These are phyloP conservation scores for Puccinellia tenuiflora DNA, from an alignment of 176 grass and related monocot genomes.

Conservation along the genomic window DNA sequence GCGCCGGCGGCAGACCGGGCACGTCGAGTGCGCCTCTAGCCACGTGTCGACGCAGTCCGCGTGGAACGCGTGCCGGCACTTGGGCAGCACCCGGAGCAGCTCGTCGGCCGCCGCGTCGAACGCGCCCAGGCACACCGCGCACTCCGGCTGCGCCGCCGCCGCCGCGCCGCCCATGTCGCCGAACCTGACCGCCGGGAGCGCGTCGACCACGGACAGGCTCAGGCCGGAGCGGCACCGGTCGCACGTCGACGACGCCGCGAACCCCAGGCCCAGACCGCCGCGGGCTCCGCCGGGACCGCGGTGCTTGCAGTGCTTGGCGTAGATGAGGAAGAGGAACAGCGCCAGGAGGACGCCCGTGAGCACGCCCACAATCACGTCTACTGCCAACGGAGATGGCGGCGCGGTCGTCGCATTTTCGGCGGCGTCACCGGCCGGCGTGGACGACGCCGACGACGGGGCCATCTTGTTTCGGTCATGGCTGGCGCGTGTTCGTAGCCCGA, in stretches of 20 bases:
- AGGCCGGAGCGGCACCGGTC: constrained; percentile 20
- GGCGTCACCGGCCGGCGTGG: constrained; percentile 2
- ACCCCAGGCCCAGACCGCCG: neutral
- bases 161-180: neutral
- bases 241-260: constrained; percentile 7
- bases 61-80: constrained; percentile 48
- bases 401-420: neutral
- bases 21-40: constrained; percentile 30
- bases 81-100: constrained; percentile 40
- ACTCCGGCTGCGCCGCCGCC: constrained; percentile 9
- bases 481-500: neutral
- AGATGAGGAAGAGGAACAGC: constrained; percentile 45
- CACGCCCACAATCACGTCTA: constrained; percentile 18
- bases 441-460: neutral
- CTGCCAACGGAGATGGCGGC: neutral
- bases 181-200: constrained; percentile 22
- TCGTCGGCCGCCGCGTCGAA: constrained; percentile 31
- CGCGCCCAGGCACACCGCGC: constrained; percentile 40
- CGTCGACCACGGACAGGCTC: constrained; percentile 9
- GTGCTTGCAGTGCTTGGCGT: constrained; percentile 39
- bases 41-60: constrained; percentile 44
- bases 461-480: constrained; percentile 16
- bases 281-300: neutral
- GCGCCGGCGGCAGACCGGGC: constrained; percentile 40
- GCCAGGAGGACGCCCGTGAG: constrained; percentile 18